Evolutionary conservation across 2,329 filamentous ascomycete genomes (phyloP).

Genomic region (Phialocephala subalpina): DNA sequence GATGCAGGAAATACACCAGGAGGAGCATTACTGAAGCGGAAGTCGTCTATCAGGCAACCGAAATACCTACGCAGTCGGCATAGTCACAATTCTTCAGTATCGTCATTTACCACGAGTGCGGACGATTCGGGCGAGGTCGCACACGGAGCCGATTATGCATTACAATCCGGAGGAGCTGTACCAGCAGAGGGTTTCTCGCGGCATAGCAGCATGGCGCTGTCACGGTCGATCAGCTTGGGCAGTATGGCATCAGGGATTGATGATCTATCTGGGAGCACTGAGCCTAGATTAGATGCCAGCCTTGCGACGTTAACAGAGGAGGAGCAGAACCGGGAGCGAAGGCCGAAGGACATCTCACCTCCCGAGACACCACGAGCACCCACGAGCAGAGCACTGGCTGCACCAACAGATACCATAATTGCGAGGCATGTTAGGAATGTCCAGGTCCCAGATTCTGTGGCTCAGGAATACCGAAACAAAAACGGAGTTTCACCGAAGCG

Average conservation of each 20-base stretch:
- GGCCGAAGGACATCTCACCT: conserved; percentile 54
- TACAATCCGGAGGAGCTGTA: conserved; percentile 81
- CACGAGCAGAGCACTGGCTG: conserved; percentile 60
- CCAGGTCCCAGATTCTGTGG: conserved; percentile 88
- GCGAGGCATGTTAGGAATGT: conserved; percentile 89
- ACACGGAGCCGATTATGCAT: conserved; percentile 78
- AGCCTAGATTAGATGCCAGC: conserved; percentile 50
- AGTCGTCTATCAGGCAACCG: conserved; percentile 55
- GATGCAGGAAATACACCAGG: conserved; percentile 59
- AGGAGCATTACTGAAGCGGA: conserved; percentile 48
- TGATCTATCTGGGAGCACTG: conserved; percentile 51
- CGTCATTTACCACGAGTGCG: conserved; percentile 62
- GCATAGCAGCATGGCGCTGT: conserved; percentile 63
- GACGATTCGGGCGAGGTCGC: conserved; percentile 74
- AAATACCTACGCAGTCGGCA: conserved; percentile 63
- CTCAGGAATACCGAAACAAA: conserved; percentile 84
- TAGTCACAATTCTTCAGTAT: conserved; percentile 68
- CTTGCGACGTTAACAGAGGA: conserved; percentile 69
- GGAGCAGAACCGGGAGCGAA: conserved; percentile 53
- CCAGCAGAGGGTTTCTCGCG: conserved; percentile 62
- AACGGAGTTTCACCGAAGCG: conserved; percentile 66
- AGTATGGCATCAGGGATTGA: conserved; percentile 84
- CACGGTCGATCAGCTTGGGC: conserved; percentile 83
- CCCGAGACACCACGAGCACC: conserved; percentile 77
- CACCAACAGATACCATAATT: conserved; percentile 87